These are phyloP conservation scores for grape (Vitis vinifera) DNA, from an alignment of 164 flowering plant species.

Conservation along the genomic window DNA sequence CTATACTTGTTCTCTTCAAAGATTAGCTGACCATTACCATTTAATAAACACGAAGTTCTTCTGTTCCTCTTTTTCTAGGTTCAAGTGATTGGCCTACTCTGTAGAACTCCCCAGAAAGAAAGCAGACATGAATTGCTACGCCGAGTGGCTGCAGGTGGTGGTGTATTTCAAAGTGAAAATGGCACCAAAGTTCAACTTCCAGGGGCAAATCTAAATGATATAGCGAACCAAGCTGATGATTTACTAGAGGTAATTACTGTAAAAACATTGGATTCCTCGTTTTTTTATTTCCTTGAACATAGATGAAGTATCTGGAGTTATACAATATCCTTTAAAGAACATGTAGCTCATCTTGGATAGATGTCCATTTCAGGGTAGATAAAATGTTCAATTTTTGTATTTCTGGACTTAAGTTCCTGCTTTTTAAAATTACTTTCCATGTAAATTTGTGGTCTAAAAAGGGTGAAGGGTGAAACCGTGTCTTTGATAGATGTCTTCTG, in stretches of 20 bases:
- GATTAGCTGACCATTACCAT: not conserved
- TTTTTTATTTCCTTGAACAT: not conserved
- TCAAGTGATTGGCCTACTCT: conserved; percentile 91
- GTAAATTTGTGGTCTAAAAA: too few species aligned
- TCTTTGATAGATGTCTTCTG: too few species aligned
- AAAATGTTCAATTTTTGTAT: too few species aligned
- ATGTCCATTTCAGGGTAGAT: too few species aligned
- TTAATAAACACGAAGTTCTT: not conserved
- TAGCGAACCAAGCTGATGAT: conserved; percentile 98
- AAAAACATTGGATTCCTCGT: not conserved
- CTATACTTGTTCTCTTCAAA: not conserved
- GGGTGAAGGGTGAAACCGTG: too few species aligned
- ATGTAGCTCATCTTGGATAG: too few species aligned
- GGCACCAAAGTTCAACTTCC: conserved; percentile 90
- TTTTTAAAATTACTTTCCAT: too few species aligned
- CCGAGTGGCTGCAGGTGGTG: conserved; percentile 97
- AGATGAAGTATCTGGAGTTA: conserved; percentile 5
- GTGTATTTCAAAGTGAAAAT: conserved; percentile 64
- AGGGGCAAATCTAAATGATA: conserved; percentile 92
- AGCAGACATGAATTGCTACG: conserved; percentile 91
- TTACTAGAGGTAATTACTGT: conserved; percentile 64
- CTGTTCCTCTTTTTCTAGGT: conserved; percentile 42
- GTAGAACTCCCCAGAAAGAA: conserved; percentile 85
- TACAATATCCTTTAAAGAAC: too few species aligned
- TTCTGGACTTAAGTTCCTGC: too few species aligned